phyloP scores from a whole-genome alignment of 2,329 filamentous ascomycete species.

The Microsporum ferrugineum region DNA sequence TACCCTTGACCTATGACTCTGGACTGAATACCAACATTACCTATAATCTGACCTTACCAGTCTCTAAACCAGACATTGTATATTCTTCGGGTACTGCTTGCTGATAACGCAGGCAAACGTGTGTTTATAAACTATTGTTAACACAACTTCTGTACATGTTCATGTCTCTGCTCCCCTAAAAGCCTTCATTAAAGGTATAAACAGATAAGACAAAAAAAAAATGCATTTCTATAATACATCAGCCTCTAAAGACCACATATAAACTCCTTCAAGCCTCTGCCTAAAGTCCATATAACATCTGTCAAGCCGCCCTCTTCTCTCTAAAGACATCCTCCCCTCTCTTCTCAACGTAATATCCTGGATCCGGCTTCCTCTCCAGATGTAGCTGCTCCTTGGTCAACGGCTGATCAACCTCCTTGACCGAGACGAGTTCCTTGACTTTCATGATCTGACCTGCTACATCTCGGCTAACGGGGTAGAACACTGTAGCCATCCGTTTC shows the following conservation, averaged over 20 bases:
- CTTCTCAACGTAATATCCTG: constrained; percentile 70
- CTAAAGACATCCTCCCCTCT: constrained; percentile 21
- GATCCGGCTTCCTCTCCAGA: constrained; percentile 59
- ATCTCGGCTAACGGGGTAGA: constrained; percentile 70
- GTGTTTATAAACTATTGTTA: not conserved
- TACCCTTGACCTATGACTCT: not conserved
- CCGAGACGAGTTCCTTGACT: constrained; percentile 82
- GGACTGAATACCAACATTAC: not conserved
- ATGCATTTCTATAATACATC: constrained; percentile 5
- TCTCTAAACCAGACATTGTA: not conserved
- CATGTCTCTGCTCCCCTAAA: not conserved
- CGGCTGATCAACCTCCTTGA: constrained; percentile 60
- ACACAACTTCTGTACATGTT: not conserved
- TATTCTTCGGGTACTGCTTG: not conserved
- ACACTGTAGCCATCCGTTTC: constrained; percentile 75
- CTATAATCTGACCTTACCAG: not conserved
- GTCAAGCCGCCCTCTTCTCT: constrained; percentile 14
- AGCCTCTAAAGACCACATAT: not conserved
- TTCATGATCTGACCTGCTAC: constrained; percentile 85
- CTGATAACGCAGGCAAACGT: not conserved
- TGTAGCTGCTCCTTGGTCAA: constrained; percentile 59
- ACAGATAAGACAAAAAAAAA: not conserved
- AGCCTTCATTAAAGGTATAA: too few relatives aligned
- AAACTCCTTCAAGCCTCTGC: not conserved
- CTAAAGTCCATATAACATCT: too few relatives aligned